Base-by-base conservation (phyloP, 2,329 filamentous ascomycete genomes). In the Mariannaea sp. region DNA sequence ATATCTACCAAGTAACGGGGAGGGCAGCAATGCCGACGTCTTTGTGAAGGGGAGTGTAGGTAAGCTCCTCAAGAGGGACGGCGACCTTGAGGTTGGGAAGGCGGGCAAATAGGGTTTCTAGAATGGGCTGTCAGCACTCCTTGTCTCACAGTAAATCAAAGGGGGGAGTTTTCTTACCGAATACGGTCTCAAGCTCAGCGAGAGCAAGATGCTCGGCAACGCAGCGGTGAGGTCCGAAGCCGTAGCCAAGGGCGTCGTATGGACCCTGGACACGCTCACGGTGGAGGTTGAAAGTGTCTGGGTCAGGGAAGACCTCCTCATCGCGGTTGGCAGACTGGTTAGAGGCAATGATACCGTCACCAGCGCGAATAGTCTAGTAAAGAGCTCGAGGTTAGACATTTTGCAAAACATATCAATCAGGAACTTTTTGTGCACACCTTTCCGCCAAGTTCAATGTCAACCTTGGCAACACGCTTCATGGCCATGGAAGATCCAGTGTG, bases 321-420 rank as follows among this genome's bases (percentile, higher is more conserved):
- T 80, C 77, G 3, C 78, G 66, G 60, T 80, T 79, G 24, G 72
- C 78, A 13, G 74, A 77, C 58, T 75, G 71, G 20, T 77, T 79
- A 7, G 75, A 73, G 4, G 74, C 73, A 55, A 80, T 78, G 56
- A 79, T 75, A 32, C 76, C 77, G 44, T 78, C 74, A 1, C 73
- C 73, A 1, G 71, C 71, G 43, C 70, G 75, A 58, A 77, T 75
- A 10, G 55, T 48, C 69, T 73, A n/a, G 47, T 12, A 7, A 29
- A 48, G 7, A n/a, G 7, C 42, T 32, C 29, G 27, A 17, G 41
- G 50, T 42, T 7, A 17, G 24, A 14, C n/a, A n/a, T n/a, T n/a
- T 10, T 12, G 5, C 2, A 6, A 4, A 9, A 5, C 10, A 24
- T 2, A 13, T 13, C n/a, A n/a, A 10, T 9, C 7, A n/a, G 3